Evolutionary conservation across 2,329 filamentous ascomycete species (phyloP), one percentile per base, ranked within the genome.

Genomic region (Phyllosticta citriasiana): DNA sequence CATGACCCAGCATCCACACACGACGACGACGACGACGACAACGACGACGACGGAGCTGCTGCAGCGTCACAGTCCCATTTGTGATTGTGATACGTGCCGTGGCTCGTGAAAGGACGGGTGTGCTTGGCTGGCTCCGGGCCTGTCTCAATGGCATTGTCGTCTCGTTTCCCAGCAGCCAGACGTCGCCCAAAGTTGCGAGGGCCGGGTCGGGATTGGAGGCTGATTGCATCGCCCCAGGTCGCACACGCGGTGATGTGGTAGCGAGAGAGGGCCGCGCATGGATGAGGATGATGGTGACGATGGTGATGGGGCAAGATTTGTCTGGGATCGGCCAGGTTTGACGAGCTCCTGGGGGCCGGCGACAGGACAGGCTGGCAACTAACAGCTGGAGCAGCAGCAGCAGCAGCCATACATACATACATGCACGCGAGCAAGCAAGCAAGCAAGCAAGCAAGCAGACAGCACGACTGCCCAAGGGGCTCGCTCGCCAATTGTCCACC

Each of bases 201-300:
- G 8, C 4, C 56, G n/a, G 52, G 16, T 25, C 10, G 24, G 56
- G 51, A 57, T 50, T 50, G 40, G 40, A 47, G 26, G 57, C 50
- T 40, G 47, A 22, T 25, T 47, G 58, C 58, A 56, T 60, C n/a
- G 52, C 57, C 55, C 53, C 58, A 60, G 52, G 58, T 60, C 58
- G 56, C 58, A 60, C 57, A 33, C 14, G 53, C 12, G 35, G 58
- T 24, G 54, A 35, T 56, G 40, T 47, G 40, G 40, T 47, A 47
- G 40, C 40, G 40, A 47, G 6, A 47, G n/a, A n/a, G 2, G 14
- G 14, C 40, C 14, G 40, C 40, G 40, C 40, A 47, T 47, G 40
- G 40, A 30, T 30, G 27, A 30, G 27, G 27, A 30, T 7, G 27
- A 30, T 6, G 3, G 9, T 30, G 19, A 22, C 9, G 27, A 30